A percentile compares a stretch with the other conserved stretches of the same genome.
Conservation (phyloP, 345 rosid species). For the Salix suchowensis region DNA sequence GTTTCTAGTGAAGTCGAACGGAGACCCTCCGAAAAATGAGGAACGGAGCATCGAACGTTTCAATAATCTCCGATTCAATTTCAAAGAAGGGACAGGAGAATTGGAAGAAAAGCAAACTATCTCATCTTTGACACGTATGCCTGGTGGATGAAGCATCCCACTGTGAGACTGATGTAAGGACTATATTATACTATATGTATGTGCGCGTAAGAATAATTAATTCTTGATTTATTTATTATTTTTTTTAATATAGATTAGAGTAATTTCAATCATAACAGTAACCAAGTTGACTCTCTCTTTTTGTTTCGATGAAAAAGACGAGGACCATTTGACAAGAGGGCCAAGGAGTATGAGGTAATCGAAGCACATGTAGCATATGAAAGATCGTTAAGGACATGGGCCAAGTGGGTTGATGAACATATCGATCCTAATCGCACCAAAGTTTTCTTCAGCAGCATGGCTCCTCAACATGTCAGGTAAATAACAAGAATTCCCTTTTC, state of each 20-base stretch:
- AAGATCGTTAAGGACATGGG: slow-evolving; percentile 22
- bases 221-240: neutral
- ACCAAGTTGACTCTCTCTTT: neutral
- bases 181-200: neutral
- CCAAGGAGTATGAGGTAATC: slow-evolving; percentile 14
- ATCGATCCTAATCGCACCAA: slow-evolving; percentile 16
- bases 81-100: slow-evolving; percentile 41
- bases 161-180: slow-evolving; percentile 52
- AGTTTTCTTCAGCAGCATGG: slow-evolving; percentile 24
- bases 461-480: slow-evolving; percentile 27
- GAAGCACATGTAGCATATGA: slow-evolving; percentile 16
- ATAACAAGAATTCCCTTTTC: too few species aligned
- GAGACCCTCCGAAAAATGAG: slow-evolving; percentile 43
- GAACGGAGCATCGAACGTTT: slow-evolving; percentile 38
- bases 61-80: slow-evolving; percentile 51
- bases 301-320: neutral
- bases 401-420: slow-evolving; percentile 19
- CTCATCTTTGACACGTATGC: slow-evolving; percentile 57
- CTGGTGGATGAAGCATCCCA: slow-evolving; percentile 58
- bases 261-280: neutral
- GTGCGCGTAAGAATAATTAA: neutral
- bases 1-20: slow-evolving; percentile 55
- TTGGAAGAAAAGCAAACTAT: slow-evolving; percentile 48
- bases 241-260: too few species aligned
- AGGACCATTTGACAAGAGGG: slow-evolving; percentile 8